These are phyloP conservation scores for Elaphomyces granulatus DNA, from an alignment of 495 filamentous ascomycete genomes.

Conservation along the genomic window DNA sequence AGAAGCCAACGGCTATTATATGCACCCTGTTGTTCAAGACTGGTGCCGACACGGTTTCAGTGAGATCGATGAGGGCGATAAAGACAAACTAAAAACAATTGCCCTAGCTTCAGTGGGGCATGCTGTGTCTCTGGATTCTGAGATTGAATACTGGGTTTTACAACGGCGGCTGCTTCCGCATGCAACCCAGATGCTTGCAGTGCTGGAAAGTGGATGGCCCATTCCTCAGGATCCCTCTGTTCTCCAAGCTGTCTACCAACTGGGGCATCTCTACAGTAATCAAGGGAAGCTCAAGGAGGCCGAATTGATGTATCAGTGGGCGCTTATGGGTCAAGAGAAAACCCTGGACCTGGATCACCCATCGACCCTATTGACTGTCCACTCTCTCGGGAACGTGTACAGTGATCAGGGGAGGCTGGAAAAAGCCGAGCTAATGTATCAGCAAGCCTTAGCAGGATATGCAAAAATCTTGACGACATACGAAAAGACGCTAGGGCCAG, in stretches of 20 bases:
- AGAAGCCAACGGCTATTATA: constrained; percentile 18
- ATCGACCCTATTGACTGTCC: constrained; percentile 15
- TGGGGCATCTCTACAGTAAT: constrained; percentile 8
- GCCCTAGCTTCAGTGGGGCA: constrained; percentile 16
- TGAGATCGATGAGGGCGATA: too few relatives aligned
- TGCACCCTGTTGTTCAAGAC: constrained; percentile 24
- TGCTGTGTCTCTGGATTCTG: constrained; percentile 8
- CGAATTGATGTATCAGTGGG: constrained; percentile 7
- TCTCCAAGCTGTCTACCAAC: constrained; percentile 5
- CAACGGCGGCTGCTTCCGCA: constrained; percentile 27
- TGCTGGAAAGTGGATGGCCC: neutral
- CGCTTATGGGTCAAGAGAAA: constrained; percentile 16
- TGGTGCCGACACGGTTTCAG: constrained; percentile 21
- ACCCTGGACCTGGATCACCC: constrained; percentile 14
- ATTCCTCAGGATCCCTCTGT: constrained; percentile 2
- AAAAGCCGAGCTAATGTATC: constrained; percentile 21
- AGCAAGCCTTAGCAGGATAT: constrained; percentile 18
- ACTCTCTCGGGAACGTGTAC: constrained; percentile 16
- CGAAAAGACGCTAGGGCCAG: constrained; percentile 21
- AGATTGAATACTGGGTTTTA: constrained; percentile 13
- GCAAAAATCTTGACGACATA: constrained; percentile 13
- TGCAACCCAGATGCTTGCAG: constrained; percentile 12
- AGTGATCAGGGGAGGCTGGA: constrained; percentile 13
- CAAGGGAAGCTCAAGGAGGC: constrained; percentile 10
- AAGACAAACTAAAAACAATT: constrained; percentile 7